Evolutionary conservation across 371 early-diverging fungal species (phyloP), one percentile per base, ranked within the genome.

Genomic region (Nematocida sp.): DNA sequence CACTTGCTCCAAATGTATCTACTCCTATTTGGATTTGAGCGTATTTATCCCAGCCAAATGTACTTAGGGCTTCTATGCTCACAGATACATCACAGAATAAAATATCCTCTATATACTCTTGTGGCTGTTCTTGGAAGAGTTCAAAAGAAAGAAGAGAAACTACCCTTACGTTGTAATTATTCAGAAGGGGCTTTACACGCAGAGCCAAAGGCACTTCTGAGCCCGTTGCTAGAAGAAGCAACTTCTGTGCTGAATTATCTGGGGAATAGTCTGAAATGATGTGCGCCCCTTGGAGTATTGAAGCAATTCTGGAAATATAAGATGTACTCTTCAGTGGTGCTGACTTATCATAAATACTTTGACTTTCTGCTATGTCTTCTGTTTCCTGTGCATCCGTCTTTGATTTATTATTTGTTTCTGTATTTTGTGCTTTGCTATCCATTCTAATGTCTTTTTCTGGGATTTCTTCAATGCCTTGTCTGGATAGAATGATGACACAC

Each of bases 111-210:
- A 91, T 90, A 90, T 97, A 97, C 71, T 91, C 93, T 40, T 88
- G 83, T 18, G 90, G 54, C 88, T 98, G 97, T 73, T 91, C 91
- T 69, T 94, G 94, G 85, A 96, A 98, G 64, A 97, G 87, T 83
- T 94, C 94, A 82, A 91, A 89, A 82, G 93, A 96, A 25, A 96
- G 94, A 90, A 96, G 91, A 50, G 98, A 97, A 46, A 98, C 95
- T 50, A 97, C 91, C 73, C 93, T 92, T 40, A 91, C 90, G 27
- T 90, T 86, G 69, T 89, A 85, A 44, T 89, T 86, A 44, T 86
- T 86, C 44, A 95, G 88, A 55, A 88, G 78, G 82, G 92, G 89
- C 67, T 93, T 93, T 11, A 94, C 90, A 46, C 93, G 92, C 25
- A 94, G 91, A 71, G 91, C 91, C 60, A 97, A 89, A 66, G 90